Percentiles rank a stretch among this genome's conserved stretches.
Conservation (phyloP, 805 yeast genomes). For the Sugiyamaella valdiviana region DNA sequence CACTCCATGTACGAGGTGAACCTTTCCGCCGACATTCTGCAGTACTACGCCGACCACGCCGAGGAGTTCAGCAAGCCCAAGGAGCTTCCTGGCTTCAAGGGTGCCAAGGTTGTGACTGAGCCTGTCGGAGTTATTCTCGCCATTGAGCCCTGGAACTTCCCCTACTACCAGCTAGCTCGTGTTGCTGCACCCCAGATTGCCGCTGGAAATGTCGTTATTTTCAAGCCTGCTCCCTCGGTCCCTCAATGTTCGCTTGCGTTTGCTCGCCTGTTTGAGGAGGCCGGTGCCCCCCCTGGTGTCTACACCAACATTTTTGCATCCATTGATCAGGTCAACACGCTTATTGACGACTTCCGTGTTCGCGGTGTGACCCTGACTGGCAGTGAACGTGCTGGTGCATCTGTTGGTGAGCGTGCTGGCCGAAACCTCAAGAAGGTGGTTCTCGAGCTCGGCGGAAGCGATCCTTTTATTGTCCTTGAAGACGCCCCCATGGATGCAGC, state of each 20-base stretch:
- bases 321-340: slow-evolving; percentile 48
- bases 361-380: slow-evolving; percentile 77
- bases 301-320: slow-evolving; percentile 64
- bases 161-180: slow-evolving; percentile 70
- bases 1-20: slow-evolving; percentile 61
- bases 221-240: slow-evolving; percentile 68
- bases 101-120: slow-evolving; percentile 49
- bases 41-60: slow-evolving; percentile 56
- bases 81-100: slow-evolving; percentile 55
- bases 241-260: slow-evolving; percentile 60
- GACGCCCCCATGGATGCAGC: slow-evolving; percentile 55
- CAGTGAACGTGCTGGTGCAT: slow-evolving; percentile 79
- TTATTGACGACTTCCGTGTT: slow-evolving; percentile 9
- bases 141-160: slow-evolving; percentile 65
- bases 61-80: slow-evolving; percentile 57
- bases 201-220: slow-evolving; percentile 64
- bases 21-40: slow-evolving; percentile 44
- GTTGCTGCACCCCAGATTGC: slow-evolving; percentile 77
- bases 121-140: slow-evolving; percentile 61
- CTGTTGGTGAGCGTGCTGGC: slow-evolving; percentile 68
- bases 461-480: slow-evolving; percentile 79
- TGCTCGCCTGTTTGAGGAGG: slow-evolving; percentile 50
- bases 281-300: slow-evolving; percentile 72
- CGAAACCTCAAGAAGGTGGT: slow-evolving; percentile 75
- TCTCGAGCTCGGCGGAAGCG: slow-evolving; percentile 91